Evolutionary conservation across 1,284 basidiomycete species (phyloP), one percentile per base, ranked within the genome.

Genomic region (Omphalotus olearius): DNA sequence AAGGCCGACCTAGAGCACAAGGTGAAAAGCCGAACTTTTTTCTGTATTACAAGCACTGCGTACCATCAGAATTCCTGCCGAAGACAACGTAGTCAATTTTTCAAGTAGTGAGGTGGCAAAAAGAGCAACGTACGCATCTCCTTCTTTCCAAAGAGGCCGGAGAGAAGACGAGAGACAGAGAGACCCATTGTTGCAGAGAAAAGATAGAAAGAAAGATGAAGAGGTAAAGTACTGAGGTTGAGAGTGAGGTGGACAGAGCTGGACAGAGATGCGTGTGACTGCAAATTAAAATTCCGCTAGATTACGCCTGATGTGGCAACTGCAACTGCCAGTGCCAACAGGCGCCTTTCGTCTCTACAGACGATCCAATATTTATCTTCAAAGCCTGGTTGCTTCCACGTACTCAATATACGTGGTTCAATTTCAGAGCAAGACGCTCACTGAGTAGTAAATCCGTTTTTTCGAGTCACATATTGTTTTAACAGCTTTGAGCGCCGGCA

Each of bases 71-170:
- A 88, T 86, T 66, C 85, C 85, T 88, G 64, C 59, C 62, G 43
- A 38, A 57, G 58, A 58, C 46, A 45, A 36, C 35, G 23, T 70
- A 57, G 72, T 80, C 82, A 61, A 86, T 72, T 62, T 80, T 81
- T 61, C 76, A 75, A 78, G 53, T 16, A 58, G 50, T 47, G 41
- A 54, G 65, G 57, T 64, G 56, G 56, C 61, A 61, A 61, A 60
- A 59, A 59, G 57, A 59, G 23, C 42, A 37, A 82, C 92, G 69
- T 72, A 95, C 96, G 93, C 95, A 99, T 98, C 77, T 99, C 97
- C 82, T 91, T 97, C 83, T 98, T 98, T 75, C 96, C 96, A 66
- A 99, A 95, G 70, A 99, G 82, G 70, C 82, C 83, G 56, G 83
- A 80, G 66, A 97, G 83, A 51, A 94, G 77, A 65, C 74, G 80